Evolutionary conservation across 2,329 filamentous ascomycete genomes (phyloP).

Genomic region (Penicillium sp.): DNA sequence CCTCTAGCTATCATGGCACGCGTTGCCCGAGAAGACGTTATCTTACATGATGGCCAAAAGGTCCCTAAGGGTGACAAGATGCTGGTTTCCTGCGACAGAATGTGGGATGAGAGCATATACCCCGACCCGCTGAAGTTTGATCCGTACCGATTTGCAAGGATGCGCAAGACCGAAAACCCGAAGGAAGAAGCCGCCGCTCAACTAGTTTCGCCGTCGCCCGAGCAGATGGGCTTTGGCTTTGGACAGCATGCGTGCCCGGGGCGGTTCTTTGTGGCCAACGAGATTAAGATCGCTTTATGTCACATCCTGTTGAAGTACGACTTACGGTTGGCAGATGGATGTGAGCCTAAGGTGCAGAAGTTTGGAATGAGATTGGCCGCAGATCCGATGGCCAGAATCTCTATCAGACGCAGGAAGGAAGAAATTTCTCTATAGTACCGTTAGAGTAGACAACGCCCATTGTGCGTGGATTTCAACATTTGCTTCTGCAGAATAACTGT

Average conservation of each 20-base stretch:
- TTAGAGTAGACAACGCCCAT: too few relatives aligned
- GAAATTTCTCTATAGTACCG: too few relatives aligned
- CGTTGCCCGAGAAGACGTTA: neutral
- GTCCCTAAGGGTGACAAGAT: neutral
- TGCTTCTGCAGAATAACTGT: too few relatives aligned
- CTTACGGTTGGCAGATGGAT: neutral
- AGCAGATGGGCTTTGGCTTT: slow-evolving; percentile 19
- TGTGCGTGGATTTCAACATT: too few relatives aligned
- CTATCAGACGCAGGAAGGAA: too few relatives aligned
- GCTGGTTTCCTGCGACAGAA: neutral
- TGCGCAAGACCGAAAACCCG: neutral
- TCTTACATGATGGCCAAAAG: neutral
- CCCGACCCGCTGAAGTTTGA: neutral
- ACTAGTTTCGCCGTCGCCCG: neutral
- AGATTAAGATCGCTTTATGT: slow-evolving; percentile 57
- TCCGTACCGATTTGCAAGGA: neutral
- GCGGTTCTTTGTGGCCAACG: slow-evolving; percentile 58
- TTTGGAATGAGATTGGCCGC: too few relatives aligned
- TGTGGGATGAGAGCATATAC: slow-evolving; percentile 8
- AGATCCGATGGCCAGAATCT: too few relatives aligned
- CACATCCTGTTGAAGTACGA: slow-evolving; percentile 43
- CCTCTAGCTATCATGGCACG: neutral
- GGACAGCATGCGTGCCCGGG: slow-evolving; percentile 47
- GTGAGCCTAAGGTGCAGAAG: too few relatives aligned
- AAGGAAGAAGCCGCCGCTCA: neutral